A percentile compares a stretch with the other conserved stretches of the same genome.
phyloP scores from a whole-genome alignment of 148 eudicot genomes.

The Tetragonia tetragonoides region DNA sequence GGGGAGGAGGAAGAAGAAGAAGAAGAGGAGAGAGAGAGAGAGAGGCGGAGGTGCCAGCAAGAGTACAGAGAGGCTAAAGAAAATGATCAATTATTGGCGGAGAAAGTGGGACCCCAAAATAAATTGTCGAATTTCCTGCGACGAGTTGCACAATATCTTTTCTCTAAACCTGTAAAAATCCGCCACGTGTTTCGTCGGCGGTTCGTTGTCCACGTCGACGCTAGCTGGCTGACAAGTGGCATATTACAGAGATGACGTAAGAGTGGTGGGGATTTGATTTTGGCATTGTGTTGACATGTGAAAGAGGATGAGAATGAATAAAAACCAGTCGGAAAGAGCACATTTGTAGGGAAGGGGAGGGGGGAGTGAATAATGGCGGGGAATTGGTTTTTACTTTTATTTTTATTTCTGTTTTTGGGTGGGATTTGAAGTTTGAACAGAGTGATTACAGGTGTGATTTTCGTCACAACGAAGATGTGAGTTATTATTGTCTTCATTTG shows the following conservation, averaged over 20 bases:
- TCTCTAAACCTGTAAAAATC: too few species aligned
- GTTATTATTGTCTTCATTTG: not conserved
- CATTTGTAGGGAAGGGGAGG: not conserved
- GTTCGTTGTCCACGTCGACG: slow-evolving; percentile 8
- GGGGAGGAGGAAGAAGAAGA: not conserved
- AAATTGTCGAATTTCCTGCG: slow-evolving; percentile 24
- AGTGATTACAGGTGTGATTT: slow-evolving; percentile 23
- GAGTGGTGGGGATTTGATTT: not conserved
- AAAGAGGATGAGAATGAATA: not conserved
- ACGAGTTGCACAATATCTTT: slow-evolving; percentile 8
- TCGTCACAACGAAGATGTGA: slow-evolving; percentile 12
- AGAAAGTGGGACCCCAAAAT: slow-evolving; percentile 24
- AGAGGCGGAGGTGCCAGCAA: slow-evolving; percentile 3
- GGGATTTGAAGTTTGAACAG: slow-evolving; percentile 5
- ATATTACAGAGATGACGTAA: slow-evolving; percentile 14
- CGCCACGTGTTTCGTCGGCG: not conserved
- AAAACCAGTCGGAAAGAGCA: slow-evolving; percentile 2
- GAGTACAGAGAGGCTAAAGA: slow-evolving; percentile 29
- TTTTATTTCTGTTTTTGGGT: slow-evolving; percentile 1
- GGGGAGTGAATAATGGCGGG: not conserved
- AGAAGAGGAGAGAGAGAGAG: not conserved
- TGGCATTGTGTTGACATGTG: slow-evolving; percentile 18
- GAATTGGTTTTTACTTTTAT: not conserved
- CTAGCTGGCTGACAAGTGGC: slow-evolving; percentile 22
- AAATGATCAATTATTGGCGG: slow-evolving; percentile 36